phyloP scores from a whole-genome alignment of 495 filamentous ascomycete species.

The Aspergillus asperescens region DNA sequence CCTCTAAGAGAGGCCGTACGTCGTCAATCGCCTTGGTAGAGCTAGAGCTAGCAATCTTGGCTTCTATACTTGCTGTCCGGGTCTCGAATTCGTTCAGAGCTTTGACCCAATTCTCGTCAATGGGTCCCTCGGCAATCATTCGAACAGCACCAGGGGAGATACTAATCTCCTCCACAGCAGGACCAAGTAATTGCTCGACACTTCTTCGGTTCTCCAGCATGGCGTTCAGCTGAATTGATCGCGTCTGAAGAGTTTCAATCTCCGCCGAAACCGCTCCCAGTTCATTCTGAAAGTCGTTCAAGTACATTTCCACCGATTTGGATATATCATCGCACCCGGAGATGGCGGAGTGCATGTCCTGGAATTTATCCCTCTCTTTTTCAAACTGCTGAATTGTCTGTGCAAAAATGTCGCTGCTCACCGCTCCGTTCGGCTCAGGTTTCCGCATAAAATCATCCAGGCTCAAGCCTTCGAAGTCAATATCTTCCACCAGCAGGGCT shows the following conservation, averaged over 20 bases:
- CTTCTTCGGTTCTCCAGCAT: constrained; percentile 82
- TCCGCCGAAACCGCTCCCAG: constrained; percentile 86
- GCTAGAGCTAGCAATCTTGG: constrained; percentile 51
- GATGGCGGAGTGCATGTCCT: constrained; percentile 88
- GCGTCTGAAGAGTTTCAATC: constrained; percentile 85
- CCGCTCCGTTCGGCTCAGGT: constrained; percentile 32
- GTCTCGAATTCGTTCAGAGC: constrained; percentile 80
- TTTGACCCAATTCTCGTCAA: constrained; percentile 87
- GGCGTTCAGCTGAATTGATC: constrained; percentile 78
- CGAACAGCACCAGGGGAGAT: constrained; percentile 76
- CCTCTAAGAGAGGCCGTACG: constrained; percentile 74
- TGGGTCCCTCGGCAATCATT: constrained; percentile 77
- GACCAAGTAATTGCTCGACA: constrained; percentile 83
- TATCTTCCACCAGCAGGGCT: constrained; percentile 49
- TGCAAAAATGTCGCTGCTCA: constrained; percentile 49
- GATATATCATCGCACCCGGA: constrained; percentile 87
- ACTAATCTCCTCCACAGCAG: constrained; percentile 86
- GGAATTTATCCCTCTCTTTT: constrained; percentile 78
- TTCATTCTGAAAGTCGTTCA: constrained; percentile 89
- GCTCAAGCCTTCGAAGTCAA: constrained; percentile 73
- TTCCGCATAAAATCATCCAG: constrained; percentile 63
- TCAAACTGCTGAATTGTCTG: constrained; percentile 81
- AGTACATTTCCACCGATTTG: constrained; percentile 83
- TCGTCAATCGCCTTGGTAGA: constrained; percentile 74
- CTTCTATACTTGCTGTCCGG: constrained; percentile 65